A percentile compares a stretch with the other conserved stretches of the same genome.
Evolutionary conservation across 768 basidiomycete genomes (phyloP).

Genomic region (Tulasnella sp.): DNA sequence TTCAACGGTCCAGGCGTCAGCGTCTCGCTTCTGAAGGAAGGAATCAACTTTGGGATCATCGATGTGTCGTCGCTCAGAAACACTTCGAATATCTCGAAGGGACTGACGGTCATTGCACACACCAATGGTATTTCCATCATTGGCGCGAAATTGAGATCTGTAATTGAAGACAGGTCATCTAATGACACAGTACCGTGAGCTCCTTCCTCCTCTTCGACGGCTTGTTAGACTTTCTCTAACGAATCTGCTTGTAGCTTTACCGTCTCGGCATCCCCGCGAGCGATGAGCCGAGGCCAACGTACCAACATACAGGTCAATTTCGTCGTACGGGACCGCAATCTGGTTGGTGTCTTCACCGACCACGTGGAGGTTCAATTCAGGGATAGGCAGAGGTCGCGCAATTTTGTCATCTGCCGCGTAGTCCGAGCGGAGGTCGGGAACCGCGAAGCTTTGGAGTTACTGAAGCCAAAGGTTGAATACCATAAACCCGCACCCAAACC

Average conservation of each 20-base stretch:
- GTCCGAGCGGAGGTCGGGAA: conserved; percentile 37
- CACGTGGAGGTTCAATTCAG: conserved; percentile 43
- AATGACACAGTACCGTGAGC: background rate
- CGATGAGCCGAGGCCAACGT: background rate
- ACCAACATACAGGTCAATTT: background rate
- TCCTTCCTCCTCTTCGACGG: background rate
- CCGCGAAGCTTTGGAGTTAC: conserved; percentile 31
- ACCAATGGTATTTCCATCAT: background rate
- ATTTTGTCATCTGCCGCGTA: conserved; percentile 39
- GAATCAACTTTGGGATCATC: background rate
- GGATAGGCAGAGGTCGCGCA: conserved; percentile 32
- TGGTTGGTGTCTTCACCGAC: conserved; percentile 30
- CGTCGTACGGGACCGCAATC: background rate
- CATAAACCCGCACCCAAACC: conserved; percentile 20
- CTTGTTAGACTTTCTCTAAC: background rate
- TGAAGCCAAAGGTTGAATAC: conserved; percentile 26
- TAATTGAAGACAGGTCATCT: background rate
- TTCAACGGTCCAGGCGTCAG: background rate
- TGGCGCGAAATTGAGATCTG: background rate
- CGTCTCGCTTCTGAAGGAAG: background rate
- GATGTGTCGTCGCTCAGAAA: background rate
- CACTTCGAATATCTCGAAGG: background rate
- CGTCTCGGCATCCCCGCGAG: background rate
- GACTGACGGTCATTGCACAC: background rate
- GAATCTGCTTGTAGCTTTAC: background rate